Evolutionary conservation across 164 flowering plant species (phyloP), one percentile per base, ranked within the genome.

Genomic region (Sedum album): DNA sequence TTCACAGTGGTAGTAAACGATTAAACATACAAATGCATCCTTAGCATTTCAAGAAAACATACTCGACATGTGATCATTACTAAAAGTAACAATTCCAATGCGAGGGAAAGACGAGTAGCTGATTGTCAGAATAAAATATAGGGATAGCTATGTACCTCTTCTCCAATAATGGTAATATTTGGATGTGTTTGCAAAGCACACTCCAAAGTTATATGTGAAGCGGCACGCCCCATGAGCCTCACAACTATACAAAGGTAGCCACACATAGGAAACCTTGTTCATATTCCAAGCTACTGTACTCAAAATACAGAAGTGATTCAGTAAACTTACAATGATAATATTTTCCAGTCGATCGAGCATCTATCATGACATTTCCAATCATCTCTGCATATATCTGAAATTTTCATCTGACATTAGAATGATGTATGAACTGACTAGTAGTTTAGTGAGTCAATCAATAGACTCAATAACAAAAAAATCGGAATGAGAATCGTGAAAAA

Each of bases 101-200:
- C 7, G 60, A 53, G 60, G 30, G 21, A 53, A 53, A 55, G 61
- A 28, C 31, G 10, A 14, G 30, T 4, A 55, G 61, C 26, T 26
- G 6, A 8, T 10, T 25, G 26, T 55, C 31, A 55, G 31, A 9
- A 55, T 11, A 31, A 7, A 55, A 55, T n/a, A n/a, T 41, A 41
- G 46, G 15, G 3, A 13, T 23, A 48, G 23, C 46, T 42, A 8
- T 46, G 38, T 76, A 93, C 98, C 97, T 93, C 98, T 82, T 93
- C 98, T 66, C 98, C 98, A 73, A 93, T 91, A 65, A 93, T 84
- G 55, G 94, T 83, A 65, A 88, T 77, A 73, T 93, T 95, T 63
- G 99, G 99, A 79, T 95, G 99, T 72, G 99, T 95, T 78, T 95
- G 99, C 84, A 95, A 76, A 69, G 99, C 96, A 81, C 99, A 95